Evolutionary conservation across 306 rosid species (phyloP), one percentile per base, ranked within the genome.

Genomic region (Begonia masoniana): DNA sequence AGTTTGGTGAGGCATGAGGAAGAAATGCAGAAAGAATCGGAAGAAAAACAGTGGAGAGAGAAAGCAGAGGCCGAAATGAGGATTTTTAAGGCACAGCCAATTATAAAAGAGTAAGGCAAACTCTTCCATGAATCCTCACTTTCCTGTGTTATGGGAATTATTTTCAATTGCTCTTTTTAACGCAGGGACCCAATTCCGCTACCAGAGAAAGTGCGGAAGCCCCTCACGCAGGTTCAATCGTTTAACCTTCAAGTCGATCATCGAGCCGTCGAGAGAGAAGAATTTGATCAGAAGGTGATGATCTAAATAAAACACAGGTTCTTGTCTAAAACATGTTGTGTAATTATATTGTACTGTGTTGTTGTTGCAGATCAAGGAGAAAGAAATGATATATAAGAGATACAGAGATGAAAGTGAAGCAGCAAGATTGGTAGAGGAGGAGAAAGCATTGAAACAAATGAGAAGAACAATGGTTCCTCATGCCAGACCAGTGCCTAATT

Each of bases 381-480:
- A 92, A 69, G 95, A 92, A 64, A 64, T 52, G 58, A 61, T 79
- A 73, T 86, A 92, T 56, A 92, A 92, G 68, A 77, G 99, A 69
- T 81, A 92, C 56, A 79, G 99, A 79, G 99, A 92, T 55, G 95
- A 92, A 68, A 86, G 84, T n/a, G 99, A 92, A 17, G 87, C 88
- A 62, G 96, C 73, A 55, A 79, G 55, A 53, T 73, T 81, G 96
- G 99, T 86, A 48, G 99, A 92, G 72, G 99, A 92, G 68, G 99
- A 86, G 66, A 86, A 83, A 57, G 93, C 96, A 23, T 15, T 92
- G 69, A 92, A 92, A 66, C 96, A 92, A 51, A 26, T 92, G 66
- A 76, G 99, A 70, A 74, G 95, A 67, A 92, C 99, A 10, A 13
- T 92, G 93, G 96, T 92, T 51, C 88, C 91, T 31, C 96, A 81